phyloP scores from a whole-genome alignment of 2,329 filamentous ascomycete species.

The Fusarium aywerte region DNA sequence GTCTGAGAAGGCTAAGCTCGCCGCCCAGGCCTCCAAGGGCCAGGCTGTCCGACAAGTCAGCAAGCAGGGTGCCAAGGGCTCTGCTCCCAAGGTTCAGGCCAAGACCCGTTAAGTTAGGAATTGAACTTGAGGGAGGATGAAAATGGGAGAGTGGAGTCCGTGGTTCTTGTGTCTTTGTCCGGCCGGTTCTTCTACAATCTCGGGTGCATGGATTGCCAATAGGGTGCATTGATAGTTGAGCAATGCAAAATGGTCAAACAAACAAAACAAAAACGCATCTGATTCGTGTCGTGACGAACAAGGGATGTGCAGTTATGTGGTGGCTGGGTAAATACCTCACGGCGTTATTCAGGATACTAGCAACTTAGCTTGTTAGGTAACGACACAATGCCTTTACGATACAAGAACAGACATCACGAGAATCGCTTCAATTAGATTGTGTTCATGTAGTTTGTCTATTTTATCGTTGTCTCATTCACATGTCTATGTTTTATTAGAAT shows the following conservation, averaged over 20 bases:
- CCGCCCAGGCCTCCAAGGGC: slow-evolving; percentile 78
- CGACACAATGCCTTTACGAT: slow-evolving; percentile 17
- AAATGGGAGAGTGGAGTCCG: slow-evolving; percentile 52
- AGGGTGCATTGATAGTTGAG: slow-evolving; percentile 57
- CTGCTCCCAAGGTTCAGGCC: slow-evolving; percentile 84
- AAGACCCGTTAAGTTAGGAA: slow-evolving; percentile 74
- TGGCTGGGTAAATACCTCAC: slow-evolving; percentile 26
- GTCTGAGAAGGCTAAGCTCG: slow-evolving; percentile 98
- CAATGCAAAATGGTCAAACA: slow-evolving; percentile 52
- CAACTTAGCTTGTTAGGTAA: slow-evolving; percentile 18
- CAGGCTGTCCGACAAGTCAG: slow-evolving; percentile 83
- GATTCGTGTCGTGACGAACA: slow-evolving; percentile 36
- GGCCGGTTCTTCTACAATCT: slow-evolving; percentile 57
- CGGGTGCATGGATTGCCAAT: slow-evolving; percentile 56
- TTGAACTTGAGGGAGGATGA: slow-evolving; percentile 36
- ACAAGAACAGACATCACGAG: slow-evolving; percentile 12
- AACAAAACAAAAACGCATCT: slow-evolving; percentile 22
- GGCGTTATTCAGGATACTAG: slow-evolving; percentile 20
- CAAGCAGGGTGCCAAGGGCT: slow-evolving; percentile 98
- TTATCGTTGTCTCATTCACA: slow-evolving; percentile 38
- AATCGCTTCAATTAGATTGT: not conserved
- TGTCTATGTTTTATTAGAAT: slow-evolving; percentile 15
- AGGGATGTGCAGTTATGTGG: slow-evolving; percentile 14
- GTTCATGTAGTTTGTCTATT: slow-evolving; percentile 17
- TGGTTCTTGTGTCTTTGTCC: slow-evolving; percentile 57